Base-by-base conservation (phyloP, 208 protist species). In the Wallacemonas sp. region DNA sequence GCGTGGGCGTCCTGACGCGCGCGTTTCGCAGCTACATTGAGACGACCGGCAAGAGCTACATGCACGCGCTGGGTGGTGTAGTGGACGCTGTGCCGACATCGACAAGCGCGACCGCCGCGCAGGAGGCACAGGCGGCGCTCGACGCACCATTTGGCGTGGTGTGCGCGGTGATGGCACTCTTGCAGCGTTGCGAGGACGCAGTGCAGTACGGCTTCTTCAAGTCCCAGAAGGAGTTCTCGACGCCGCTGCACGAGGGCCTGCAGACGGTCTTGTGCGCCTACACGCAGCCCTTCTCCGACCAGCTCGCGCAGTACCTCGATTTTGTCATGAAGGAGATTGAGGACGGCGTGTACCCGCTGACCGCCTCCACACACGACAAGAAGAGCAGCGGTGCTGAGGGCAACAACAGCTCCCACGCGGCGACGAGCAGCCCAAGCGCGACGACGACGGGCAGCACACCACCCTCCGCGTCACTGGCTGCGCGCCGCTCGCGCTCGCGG, bases 241-340 rank as follows among this genome's bases (percentile, higher is more conserved):
- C 96, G 52, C 74, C 86, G 4, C 68, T 98, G 45, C 80, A 92
- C 67, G 95, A 98, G 50, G 85, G 89, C 16, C 93, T 99, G 41
- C 87, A 94, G 57, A 57, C 77, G 2, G 93, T 96, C 42, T 74
- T 99, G 25, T 93, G 93, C 38, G 61, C 76, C 20, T 70, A 92
- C n/a, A 74, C 82, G 26, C 88, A 89, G 44, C 79, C 87, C 70
- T 89, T 98, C 22, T 89, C 92, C 28, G 90, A 98, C 72, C 82
- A 98, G 46, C 87, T 99, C 23, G 93, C 91, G 11, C 83, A 82
- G 45, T 98, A 91, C 67, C 55, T 97, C 16, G 97, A 99, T 65
- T 74, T 61, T 2, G 86, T 93, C 36, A 71, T 99, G 55, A 74
- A 73, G 64, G 63, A 77, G 22, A 79, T 87, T 14, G 81, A 78